Base-by-base conservation (phyloP, 1,284 basidiomycete species). In the Puccinia horiana region DNA sequence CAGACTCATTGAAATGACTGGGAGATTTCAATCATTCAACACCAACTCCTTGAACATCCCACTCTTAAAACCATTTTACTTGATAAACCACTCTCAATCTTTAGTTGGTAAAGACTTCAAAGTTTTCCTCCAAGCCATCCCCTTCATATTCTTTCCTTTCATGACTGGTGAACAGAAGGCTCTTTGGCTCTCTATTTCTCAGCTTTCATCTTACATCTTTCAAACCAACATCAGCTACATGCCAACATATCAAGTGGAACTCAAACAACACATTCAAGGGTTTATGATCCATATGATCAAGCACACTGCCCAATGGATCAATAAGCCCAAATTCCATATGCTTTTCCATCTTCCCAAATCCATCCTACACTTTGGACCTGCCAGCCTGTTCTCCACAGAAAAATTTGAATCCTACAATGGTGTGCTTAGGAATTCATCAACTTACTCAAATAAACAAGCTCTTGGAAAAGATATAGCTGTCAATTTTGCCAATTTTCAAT, bases 91-190 rank as follows among this genome's bases (percentile, higher is more conserved):
- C 82, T 84, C 86, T 0, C 84, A 85, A 8, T 88, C 88, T 0
- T 81, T 88, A 0, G 86, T 85, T 18, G 88, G 88, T 0, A 83
- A 85, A 2, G 87, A 88, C 82, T 88, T 89, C 76, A 84, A 86
- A 2, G 84, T 78, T 0, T 87, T 89, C 40, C 85, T 86, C 8
- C 88, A 88, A 69, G 85, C 86, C 16, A 87, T 88, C 0, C 87
- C 87, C 0, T 88, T 88, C 85, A 87, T 88, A 0, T 81, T 88
- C 1, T 84, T 88, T 63, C 88, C 85, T 40, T 72, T 87, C 11
- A 56, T 85, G 0, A 12, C 29, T 1, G 81, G 85, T 0, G 83
- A 84, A 16, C 84, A 84, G 69, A 69, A 26, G 26, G 83, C 83
- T 0, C 83, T 86, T 4, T 89, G 88, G 88, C 49, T 84, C 4